Base-by-base conservation (phyloP, 148 eudicot species). In the Hydrangea macrophylla region DNA sequence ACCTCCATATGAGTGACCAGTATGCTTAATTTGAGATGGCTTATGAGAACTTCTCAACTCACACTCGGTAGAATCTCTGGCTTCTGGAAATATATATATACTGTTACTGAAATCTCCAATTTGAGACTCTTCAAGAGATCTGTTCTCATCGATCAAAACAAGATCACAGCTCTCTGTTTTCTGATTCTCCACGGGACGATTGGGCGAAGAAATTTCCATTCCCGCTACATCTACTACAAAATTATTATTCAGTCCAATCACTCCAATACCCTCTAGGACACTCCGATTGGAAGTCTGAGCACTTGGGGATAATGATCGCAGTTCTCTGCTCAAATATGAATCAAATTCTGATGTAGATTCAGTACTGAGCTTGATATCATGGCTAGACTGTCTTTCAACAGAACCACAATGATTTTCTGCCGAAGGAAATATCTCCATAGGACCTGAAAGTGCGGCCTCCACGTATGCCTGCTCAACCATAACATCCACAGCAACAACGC, bases 401-500 rank as follows among this genome's bases (percentile, higher is more conserved):
- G 28, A 66, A 44, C 51, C 30, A 5, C 32, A 9, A 1, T 9
- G 23, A 62, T 11, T 60, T 50, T 75, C 71, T 64, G 65, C 35
- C 56, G 45, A 32, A 20, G 63, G 33, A 45, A 7, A 23, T 37
- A 22, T 35, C 71, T 69, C 56, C 44, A 39, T 62, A 37, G 59
- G 33, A 51, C 22, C 30, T 10, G 51, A 70, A 54, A 40, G 50
- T 67, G 40, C 26, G 8, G 9, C 57, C 58, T 54, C 64, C 30
- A 56, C 33, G n/a, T 48, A 44, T 45, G 27, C 55, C 58, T 39
- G 64, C 37, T 60, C 64, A 59, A 36, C 44, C 54, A 36, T 73
- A 31, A 48, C 53, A 31, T 33, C 67, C 69, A 28, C 50, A 70
- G 35, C 67, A 42, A 51, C 61, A 48, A 7, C 26, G 45, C 50